A percentile compares a stretch with the other conserved stretches of the same genome.
Conservation (phyloP, 2,329 filamentous ascomycete species). For the Laburnicola sp. region DNA sequence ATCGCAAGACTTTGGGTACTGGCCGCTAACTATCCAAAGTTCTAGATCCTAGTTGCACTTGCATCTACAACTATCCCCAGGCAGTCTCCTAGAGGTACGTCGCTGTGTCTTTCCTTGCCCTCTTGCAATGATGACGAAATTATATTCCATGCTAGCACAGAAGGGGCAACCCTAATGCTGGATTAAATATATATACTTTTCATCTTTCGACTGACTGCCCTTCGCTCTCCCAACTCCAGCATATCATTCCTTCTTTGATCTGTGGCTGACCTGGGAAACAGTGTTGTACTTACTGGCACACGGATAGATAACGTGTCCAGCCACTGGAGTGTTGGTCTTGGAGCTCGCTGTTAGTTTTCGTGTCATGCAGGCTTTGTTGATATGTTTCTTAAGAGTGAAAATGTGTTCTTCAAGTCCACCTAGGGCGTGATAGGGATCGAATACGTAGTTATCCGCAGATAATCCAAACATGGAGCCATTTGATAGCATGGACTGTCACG, state of each 20-base stretch:
- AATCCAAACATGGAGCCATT: no score
- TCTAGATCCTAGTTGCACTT: not conserved
- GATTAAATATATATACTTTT: conserved; percentile 42
- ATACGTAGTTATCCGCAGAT: no score
- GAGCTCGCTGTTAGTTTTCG: no score
- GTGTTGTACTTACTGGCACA: no score
- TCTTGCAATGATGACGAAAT: conserved; percentile 39
- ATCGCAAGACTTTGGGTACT: not conserved
- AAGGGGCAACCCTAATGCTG: conserved; percentile 40
- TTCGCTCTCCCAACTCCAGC: not conserved
- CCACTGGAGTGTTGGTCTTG: no score
- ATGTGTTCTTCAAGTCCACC: no score
- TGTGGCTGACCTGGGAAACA: not conserved
- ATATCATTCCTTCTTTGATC: not conserved
- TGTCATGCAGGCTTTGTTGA: no score
- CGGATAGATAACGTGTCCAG: no score
- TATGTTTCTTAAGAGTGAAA: no score
- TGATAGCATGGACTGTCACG: no score
- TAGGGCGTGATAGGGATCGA: no score
- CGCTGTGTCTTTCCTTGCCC: conserved; percentile 1
- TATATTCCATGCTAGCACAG: conserved; percentile 46
- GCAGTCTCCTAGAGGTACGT: not conserved
- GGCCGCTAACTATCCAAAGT: conserved; percentile 11
- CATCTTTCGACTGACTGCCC: conserved; percentile 45
- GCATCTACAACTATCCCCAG: not conserved